Base-by-base conservation (phyloP, 306 rosid species). In the Dalbergia cochinchinensis region DNA sequence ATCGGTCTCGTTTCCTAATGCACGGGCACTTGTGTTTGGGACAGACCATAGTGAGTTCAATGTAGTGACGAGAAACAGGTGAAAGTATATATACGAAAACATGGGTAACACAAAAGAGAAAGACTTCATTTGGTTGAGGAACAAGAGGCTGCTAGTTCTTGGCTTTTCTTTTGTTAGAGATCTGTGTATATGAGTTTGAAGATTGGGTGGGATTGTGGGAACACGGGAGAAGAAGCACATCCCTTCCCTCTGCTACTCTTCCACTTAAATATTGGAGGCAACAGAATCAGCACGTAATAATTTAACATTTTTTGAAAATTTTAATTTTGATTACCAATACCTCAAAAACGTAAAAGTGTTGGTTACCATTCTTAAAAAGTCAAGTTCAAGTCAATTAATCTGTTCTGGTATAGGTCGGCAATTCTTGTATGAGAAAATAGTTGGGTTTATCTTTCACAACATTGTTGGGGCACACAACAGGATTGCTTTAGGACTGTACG, bases 1-100 rank as follows among this genome's bases (percentile, higher is more conserved):
- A 22, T 83, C 84, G 0, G 18, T 69, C 4, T 83, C 65, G 10
- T 83, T 83, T 65, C 41, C 53, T 53, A 12, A 57, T n/a, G 75
- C 54, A 15, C 4, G 20, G 22, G 31, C 68, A 33, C 18, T 11
- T 35, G 19, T 66, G 61, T 18, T 45, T 5, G 72, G 55, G 31
- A 31, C 19, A 35, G 55, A 59, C 13, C 34, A 80, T 0, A 18
- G 6, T 6, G 10, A 7, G 44, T 16, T 76, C 3, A 47, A 5
- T 6, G 44, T 37, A 50, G 42, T 9, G 14, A 65, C 34, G 22
- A 67, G 72, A 41, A 67, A 4, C 10, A 77, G 3, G 54, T 35
- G 33, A 10, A 47, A 53, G 6, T 2, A 15, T 18, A 69, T 6
- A 20, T 48, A n/a, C 65, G 19, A 48, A 73, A 18, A 33, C 13